Evolutionary conservation across 2,329 filamentous ascomycete species (phyloP), one percentile per base, ranked within the genome.

Genomic region (Emergomyces orientalis): DNA sequence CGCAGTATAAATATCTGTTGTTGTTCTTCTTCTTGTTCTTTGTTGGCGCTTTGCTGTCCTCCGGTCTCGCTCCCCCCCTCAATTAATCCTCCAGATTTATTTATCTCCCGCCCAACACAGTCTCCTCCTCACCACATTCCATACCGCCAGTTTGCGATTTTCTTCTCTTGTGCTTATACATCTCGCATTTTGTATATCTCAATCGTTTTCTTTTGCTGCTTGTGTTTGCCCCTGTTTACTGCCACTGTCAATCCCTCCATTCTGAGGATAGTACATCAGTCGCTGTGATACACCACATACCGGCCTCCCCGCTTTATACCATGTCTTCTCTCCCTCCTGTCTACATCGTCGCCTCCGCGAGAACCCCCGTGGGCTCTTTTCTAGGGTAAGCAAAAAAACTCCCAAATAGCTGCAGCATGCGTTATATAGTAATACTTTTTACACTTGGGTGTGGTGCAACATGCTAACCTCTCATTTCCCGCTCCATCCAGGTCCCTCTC

Each of bases 341-440:
- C 69, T 99, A 99, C 81, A 97, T 99, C 73, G 91, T 97, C 74
- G 94, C 94, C 64, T 88, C 87, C 67, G 90, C 86, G 72, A 86
- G 92, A 78, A 99, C 94, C 68, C 94, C 94, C 61, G 84, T 96
- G 68, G 94, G 94, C 72, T 92, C 90, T 68, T 99, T 99, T 80
- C 85, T 96, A 73, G 94, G 94, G 91, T 96, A 79, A 76, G 83
- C 69, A 65, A 63, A 62, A 63, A 62, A 65, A 37, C 3, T 13
- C 11, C 66, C 37, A 51, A 62, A 34, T 41, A 51, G 25, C 32
- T 61, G 13, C 30, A 2, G 39, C 39, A 54, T 63, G 51, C 47
- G 22, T 59, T 60, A 17, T 56, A 32, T 54, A 5, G 8, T 11
- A 17, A 22, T 39, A 22, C 11, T 17, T 6, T 22, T 22, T 41